Conservation (phyloP, 1,284 basidiomycete species). For the Schizopora paradoxa region DNA sequence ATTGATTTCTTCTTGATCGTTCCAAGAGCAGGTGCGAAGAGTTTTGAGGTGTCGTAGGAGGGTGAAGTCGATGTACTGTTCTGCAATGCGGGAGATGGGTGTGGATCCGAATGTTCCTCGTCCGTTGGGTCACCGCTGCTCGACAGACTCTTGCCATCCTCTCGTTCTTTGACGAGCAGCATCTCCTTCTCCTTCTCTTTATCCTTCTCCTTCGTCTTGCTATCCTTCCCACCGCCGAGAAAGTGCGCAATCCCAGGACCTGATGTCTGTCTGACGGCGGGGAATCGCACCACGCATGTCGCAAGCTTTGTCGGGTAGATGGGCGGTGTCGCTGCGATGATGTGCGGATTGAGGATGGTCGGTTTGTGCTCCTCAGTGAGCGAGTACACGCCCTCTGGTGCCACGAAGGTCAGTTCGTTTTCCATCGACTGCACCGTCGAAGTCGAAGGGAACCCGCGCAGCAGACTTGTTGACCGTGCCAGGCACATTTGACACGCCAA, state of each 20-base stretch:
- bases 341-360: slow-evolving; percentile 39
- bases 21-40: slow-evolving; percentile 40
- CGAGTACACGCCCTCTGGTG: slow-evolving; percentile 82
- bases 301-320: slow-evolving; percentile 60
- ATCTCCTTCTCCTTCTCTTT: slow-evolving; percentile 33
- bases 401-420: slow-evolving; percentile 76
- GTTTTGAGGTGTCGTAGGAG: slow-evolving; percentile 32
- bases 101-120: slow-evolving; percentile 44
- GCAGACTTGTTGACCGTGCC: no score
- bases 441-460: no score
- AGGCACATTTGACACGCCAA: no score
- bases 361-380: slow-evolving; percentile 81
- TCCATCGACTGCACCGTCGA: no score
- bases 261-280: slow-evolving; percentile 45
- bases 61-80: slow-evolving; percentile 32
- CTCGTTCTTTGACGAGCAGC: slow-evolving; percentile 29
- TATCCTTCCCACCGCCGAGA: slow-evolving; percentile 47
- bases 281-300: slow-evolving; percentile 58
- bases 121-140: slow-evolving; percentile 60
- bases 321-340: slow-evolving; percentile 41
- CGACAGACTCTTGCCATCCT: slow-evolving; percentile 67
- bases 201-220: slow-evolving; percentile 50
- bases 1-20: slow-evolving; percentile 56
- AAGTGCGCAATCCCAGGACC: slow-evolving; percentile 51
- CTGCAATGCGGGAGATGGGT: slow-evolving; percentile 28